Conservation (phyloP, 345 rosid genomes). For the Brassica nigra region DNA sequence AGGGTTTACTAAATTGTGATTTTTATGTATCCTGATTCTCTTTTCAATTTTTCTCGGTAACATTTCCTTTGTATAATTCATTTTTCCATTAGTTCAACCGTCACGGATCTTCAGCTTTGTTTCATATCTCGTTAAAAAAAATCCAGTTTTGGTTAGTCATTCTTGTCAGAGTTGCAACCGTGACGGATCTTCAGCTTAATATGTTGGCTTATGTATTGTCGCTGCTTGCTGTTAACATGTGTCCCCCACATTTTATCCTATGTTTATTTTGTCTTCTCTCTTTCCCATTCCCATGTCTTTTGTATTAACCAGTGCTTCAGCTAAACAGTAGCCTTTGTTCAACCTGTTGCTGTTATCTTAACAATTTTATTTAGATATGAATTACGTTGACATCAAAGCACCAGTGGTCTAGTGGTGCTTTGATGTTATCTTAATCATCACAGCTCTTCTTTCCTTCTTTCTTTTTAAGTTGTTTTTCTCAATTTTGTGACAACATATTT, state of each 20-base stretch:
- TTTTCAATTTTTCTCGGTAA: too few relatives aligned
- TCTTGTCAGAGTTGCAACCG: too few relatives aligned
- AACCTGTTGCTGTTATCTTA: constrained; percentile 40
- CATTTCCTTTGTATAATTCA: too few relatives aligned
- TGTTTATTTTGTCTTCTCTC: not conserved
- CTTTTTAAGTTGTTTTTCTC: not conserved
- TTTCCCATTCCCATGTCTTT: not conserved
- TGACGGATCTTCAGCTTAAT: too few relatives aligned
- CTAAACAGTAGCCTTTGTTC: not conserved
- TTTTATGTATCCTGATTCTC: too few relatives aligned
- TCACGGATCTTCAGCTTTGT: too few relatives aligned
- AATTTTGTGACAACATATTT: not conserved
- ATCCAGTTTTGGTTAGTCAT: too few relatives aligned
- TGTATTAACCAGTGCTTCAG: not conserved
- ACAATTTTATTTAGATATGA: constrained; percentile 41
- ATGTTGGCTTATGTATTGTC: not conserved
- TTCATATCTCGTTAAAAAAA: too few relatives aligned
- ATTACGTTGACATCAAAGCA: not conserved
- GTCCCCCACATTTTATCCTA: too few relatives aligned
- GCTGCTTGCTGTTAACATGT: not conserved
- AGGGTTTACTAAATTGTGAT: too few relatives aligned
- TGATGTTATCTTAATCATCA: too few relatives aligned
- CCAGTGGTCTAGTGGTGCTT: not conserved
- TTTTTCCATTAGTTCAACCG: too few relatives aligned
- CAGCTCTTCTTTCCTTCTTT: not conserved